These are phyloP conservation scores for Amylocarpus encephaloides DNA, from an alignment of 2,329 filamentous ascomycete genomes.

Conservation along the genomic window DNA sequence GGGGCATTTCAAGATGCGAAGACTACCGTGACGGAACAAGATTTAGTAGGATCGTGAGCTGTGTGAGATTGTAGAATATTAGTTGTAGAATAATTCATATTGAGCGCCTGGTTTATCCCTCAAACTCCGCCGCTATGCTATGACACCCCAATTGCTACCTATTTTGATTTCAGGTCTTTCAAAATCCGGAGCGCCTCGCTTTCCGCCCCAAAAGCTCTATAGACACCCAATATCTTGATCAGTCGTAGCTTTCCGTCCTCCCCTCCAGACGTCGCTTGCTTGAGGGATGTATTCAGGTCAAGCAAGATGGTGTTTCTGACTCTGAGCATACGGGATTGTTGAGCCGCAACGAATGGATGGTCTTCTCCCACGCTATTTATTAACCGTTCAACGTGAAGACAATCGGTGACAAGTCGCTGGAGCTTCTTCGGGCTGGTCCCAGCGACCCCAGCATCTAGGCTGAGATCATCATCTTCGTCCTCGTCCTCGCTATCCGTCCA, in stretches of 20 bases:
- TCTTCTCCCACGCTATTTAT: slow-evolving; percentile 44
- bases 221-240: slow-evolving; percentile 52
- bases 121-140: slow-evolving; percentile 43
- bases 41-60: slow-evolving; percentile 43
- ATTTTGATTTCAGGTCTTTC: slow-evolving; percentile 25
- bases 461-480: slow-evolving; percentile 31
- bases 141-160: slow-evolving; percentile 17
- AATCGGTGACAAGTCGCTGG: slow-evolving; percentile 51
- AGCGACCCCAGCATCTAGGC: slow-evolving; percentile 27
- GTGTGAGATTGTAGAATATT: slow-evolving; percentile 31
- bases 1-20: slow-evolving; percentile 65
- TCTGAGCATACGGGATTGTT: slow-evolving; percentile 48
- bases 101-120: slow-evolving; percentile 24
- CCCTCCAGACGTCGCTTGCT: slow-evolving; percentile 43
- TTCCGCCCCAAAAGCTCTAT: slow-evolving; percentile 54
- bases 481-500: slow-evolving; percentile 36
- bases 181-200: slow-evolving; percentile 50
- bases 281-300: slow-evolving; percentile 57
- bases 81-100: slow-evolving; percentile 33
- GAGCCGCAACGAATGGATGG: slow-evolving; percentile 58
- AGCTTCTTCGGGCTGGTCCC: slow-evolving; percentile 34
- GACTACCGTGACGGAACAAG: slow-evolving; percentile 47
- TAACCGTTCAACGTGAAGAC: slow-evolving; percentile 47
- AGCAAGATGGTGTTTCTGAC: slow-evolving; percentile 57
- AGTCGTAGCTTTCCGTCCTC: slow-evolving; percentile 37